Base-by-base conservation (phyloP, 495 filamentous ascomycete species). In the Parachaetomium inaequale region DNA sequence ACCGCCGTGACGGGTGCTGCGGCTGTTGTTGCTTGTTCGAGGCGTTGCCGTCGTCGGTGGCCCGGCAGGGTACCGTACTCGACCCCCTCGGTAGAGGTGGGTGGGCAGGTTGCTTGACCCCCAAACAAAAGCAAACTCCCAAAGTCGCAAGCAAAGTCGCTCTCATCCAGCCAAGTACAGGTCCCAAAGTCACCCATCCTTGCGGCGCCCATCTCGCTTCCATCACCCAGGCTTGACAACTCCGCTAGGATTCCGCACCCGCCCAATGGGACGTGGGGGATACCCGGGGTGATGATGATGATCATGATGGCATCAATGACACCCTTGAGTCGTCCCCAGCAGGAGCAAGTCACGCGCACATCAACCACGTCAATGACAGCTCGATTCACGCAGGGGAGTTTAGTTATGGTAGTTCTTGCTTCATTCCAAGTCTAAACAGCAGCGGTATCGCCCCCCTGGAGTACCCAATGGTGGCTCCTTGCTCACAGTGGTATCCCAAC, bases 221-320 rank as follows among this genome's bases (percentile, higher is more conserved):
- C 40, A 43, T 40, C 36, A 40, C 36, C n/a, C 36, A 17, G 17
- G 36, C 17, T 40, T 40, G 36, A 40, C 36, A 40, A 40, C 10
- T 10, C 36, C 36, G 40, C 40, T 6, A 2, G 8, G 40, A 2
- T 43, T 21, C 5, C n/a, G 15, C n/a, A 15, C 3, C n/a, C 1
- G 23, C 45, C 45, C 45, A 47, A 47, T 26, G 23, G 21, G 45
- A 26, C 23, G 21, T 19, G 2, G 36, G 23, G 2, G 45, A 26
- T 26, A 21, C 45, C 45, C 45, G n/a, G n/a, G 17, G 40, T 43
- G 40, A 7, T 43, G 31, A 32, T 43, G 46, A 26, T 49, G 43
- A 46, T 49, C 46, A 49, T 49, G 46, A 49, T 49, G 46, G 46
- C 46, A 49, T 42, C 23, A 21, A 28, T 49, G 23, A 49, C 23